These are phyloP conservation scores for Mimosa pudica DNA, from an alignment of 306 rosid genomes.

Conservation along the genomic window DNA sequence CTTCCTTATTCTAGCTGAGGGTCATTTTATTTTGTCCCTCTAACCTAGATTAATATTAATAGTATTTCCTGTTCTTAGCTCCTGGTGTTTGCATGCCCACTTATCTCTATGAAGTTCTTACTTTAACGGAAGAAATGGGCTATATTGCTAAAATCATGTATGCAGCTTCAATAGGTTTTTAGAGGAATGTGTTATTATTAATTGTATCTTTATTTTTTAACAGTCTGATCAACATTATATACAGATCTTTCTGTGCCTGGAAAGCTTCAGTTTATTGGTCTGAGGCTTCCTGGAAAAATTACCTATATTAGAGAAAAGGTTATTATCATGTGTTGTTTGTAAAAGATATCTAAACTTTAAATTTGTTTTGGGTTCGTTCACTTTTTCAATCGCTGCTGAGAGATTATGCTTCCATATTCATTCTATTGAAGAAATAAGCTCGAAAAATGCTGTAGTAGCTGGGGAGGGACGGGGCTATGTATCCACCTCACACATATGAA, in stretches of 20 bases:
- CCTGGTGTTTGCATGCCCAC: neutral
- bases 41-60: slow-evolving; percentile 1
- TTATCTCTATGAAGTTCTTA: slow-evolving; percentile 31
- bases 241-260: neutral
- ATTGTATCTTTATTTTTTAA: neutral
- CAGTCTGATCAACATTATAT: neutral
- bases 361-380: neutral
- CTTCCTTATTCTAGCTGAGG: slow-evolving; percentile 26
- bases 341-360: neutral
- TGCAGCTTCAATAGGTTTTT: slow-evolving; percentile 11
- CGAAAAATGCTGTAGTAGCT: neutral
- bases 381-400: neutral
- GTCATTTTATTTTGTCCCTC: slow-evolving; percentile 27
- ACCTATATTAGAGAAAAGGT: neutral
- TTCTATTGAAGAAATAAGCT: neutral
- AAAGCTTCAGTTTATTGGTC: neutral
- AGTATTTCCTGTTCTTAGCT: neutral
- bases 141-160: slow-evolving; percentile 23
- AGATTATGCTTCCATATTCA: neutral
- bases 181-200: neutral
- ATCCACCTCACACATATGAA: neutral
- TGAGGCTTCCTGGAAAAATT: neutral
- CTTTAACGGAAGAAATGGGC: slow-evolving; percentile 3
- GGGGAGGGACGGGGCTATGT: neutral
- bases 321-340: neutral